Base-by-base conservation (phyloP, 148 eudicot genomes). In the Chenopodium formosanum region DNA sequence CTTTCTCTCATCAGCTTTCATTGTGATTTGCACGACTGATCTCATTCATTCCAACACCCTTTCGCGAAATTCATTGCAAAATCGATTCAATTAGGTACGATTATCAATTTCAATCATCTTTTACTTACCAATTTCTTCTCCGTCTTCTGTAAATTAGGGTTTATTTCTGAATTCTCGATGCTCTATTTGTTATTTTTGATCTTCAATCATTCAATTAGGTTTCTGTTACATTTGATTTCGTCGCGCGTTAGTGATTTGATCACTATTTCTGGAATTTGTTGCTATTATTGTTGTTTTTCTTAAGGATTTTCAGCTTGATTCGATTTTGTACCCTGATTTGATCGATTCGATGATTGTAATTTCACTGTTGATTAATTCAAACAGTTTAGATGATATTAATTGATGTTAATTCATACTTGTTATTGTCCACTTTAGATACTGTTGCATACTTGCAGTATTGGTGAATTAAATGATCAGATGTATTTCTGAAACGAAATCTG, bases 21-120 rank as follows among this genome's bases (percentile, higher is more conserved):
- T 63, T 62, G 79, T 77, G 56, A 77, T 77, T 77, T 63, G 70
- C 70, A 77, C 79, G 70, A 77, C 56, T 77, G 10, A 77, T 34
- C 53, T 62, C 67, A 34, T 20, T 32, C 29, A 31, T 22, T 47
- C 1, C 17, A 13, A 1, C 17, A n/a, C 2, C 27, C 4, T 12
- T 73, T 73, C 20, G 58, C 31, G 19, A 73, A 73, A 22, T 48
- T 13, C 2, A n/a, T 73, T 12, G 0, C 1, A 32, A 22, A 73
- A 0, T 73, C 60, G 32, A 73, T 47, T 12, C 32, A 2, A 4
- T 47, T 6, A 22, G 79, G 79, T 77, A 34, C 19, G 53, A 63
- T 77, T 37, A n/a, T 63, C 27, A 37, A 37, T 60, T 9, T 76
- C 12, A 1, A 34, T 62, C 19, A 5, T 17, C 2, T 48, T 47